phyloP scores from a whole-genome alignment of 495 filamentous ascomycete species.

The Penicillium coprophilum region DNA sequence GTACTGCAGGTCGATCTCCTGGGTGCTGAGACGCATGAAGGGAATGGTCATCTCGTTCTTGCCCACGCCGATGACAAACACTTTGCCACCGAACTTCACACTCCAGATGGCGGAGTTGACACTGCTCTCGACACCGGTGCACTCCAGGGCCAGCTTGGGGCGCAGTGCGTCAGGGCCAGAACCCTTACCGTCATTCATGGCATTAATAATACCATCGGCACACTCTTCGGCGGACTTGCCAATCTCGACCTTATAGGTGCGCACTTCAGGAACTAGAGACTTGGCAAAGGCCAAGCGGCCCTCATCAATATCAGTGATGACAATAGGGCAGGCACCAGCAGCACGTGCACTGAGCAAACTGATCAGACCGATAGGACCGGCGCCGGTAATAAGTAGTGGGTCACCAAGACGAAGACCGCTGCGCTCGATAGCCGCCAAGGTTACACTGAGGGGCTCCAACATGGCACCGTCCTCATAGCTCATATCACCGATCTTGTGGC shows the following conservation, averaged over 20 bases:
- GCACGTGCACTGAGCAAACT: constrained; percentile 77
- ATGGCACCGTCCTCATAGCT: constrained; percentile 84
- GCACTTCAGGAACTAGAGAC: constrained; percentile 67
- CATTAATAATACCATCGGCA: constrained; percentile 61
- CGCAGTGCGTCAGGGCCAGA: constrained; percentile 65
- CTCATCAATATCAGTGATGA: constrained; percentile 91
- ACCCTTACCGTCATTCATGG: constrained; percentile 43
- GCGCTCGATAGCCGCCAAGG: constrained; percentile 79
- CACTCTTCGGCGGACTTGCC: constrained; percentile 65
- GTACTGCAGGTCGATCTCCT: constrained; percentile 91
- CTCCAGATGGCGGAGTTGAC: constrained; percentile 83
- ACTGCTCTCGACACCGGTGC: constrained; percentile 88
- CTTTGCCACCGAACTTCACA: constrained; percentile 88
- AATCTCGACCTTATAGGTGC: constrained; percentile 74
- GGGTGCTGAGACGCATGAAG: constrained; percentile 86
- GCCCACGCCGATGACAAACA: constrained; percentile 90
- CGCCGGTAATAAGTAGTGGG: constrained; percentile 81
- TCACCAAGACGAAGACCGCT: constrained; percentile 77
- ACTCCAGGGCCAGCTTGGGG: constrained; percentile 78
- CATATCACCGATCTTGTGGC: constrained; percentile 89
- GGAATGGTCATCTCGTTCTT: constrained; percentile 92
- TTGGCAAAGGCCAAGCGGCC: constrained; percentile 80
- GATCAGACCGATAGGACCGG: constrained; percentile 87
- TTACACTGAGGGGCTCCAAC: constrained; percentile 82
- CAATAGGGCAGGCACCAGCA: constrained; percentile 79